phyloP scores from a whole-genome alignment of 257 asterid species.

The Lavandula angustifolia region DNA sequence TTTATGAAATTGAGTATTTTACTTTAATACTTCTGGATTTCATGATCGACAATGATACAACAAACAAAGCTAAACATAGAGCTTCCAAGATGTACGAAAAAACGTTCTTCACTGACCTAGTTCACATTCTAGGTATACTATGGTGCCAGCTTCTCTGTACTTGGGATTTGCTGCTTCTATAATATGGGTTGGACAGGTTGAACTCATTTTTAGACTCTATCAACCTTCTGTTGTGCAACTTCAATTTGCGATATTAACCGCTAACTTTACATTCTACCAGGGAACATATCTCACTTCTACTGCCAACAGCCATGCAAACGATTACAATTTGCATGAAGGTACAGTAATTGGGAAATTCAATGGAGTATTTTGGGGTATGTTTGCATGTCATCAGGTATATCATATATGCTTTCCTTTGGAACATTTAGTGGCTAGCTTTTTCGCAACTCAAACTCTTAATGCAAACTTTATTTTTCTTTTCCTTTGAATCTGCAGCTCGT shows the following conservation, averaged over 20 bases:
- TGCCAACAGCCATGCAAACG: constrained; percentile 73
- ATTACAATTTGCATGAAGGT: constrained; percentile 60
- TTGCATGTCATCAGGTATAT: constrained; percentile 87
- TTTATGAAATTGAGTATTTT: constrained; percentile 14
- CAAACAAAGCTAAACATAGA: constrained; percentile 17
- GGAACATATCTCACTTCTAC: constrained; percentile 90
- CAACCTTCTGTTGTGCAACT: constrained; percentile 9
- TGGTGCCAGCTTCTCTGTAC: constrained; percentile 91
- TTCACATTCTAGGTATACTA: constrained; percentile 67
- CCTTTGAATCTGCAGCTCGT: constrained; percentile 64
- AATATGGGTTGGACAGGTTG: constrained; percentile 97
- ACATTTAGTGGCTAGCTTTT: constrained; percentile 20
- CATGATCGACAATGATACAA: background rate
- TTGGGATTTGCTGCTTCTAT: constrained; percentile 92
- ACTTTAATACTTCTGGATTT: background rate
- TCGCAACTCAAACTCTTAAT: constrained; percentile 1
- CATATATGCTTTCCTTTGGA: constrained; percentile 7
- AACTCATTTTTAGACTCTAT: constrained; percentile 13
- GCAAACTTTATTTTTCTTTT: constrained; percentile 1
- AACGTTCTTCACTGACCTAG: constrained; percentile 12
- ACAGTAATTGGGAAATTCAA: constrained; percentile 78
- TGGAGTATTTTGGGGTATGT: constrained; percentile 88
- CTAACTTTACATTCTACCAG: constrained; percentile 41
- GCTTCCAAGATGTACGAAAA: constrained; percentile 6
- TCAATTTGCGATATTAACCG: background rate